These are phyloP conservation scores for Pleurotus giganteus DNA, from an alignment of 768 basidiomycete species.

Conservation along the genomic window DNA sequence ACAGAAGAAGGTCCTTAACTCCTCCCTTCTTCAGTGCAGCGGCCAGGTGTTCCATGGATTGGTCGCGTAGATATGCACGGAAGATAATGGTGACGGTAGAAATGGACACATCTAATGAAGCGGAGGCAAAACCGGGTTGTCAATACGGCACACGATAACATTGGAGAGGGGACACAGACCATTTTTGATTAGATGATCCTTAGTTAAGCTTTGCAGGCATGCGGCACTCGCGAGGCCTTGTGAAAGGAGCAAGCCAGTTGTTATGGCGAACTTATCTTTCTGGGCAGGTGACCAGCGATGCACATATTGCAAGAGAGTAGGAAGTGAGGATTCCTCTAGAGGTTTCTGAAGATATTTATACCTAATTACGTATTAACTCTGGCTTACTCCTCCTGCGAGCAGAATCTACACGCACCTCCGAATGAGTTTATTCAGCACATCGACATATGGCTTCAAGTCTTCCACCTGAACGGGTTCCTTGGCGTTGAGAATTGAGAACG, in stretches of 20 bases:
- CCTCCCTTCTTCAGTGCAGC: constrained; percentile 79
- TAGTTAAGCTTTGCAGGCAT: constrained; percentile 80
- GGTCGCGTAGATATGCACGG: constrained; percentile 76
- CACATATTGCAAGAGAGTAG: constrained; percentile 83
- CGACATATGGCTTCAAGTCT: constrained; percentile 90
- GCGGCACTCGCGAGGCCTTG: constrained; percentile 78
- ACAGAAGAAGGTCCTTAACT: constrained; percentile 79
- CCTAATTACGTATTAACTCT: constrained; percentile 37
- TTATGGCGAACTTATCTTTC: constrained; percentile 80
- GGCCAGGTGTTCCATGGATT: constrained; percentile 89
- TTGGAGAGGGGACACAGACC: constrained; percentile 42
- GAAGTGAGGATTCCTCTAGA: constrained; percentile 82
- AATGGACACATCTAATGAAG: constrained; percentile 68
- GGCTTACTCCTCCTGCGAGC: constrained; percentile 11
- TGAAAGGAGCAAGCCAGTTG: constrained; percentile 79
- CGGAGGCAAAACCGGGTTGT: constrained; percentile 6
- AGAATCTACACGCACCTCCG: constrained; percentile 58
- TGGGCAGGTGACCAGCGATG: constrained; percentile 78
- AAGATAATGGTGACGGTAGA: constrained; percentile 76
- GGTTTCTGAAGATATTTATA: constrained; percentile 99
- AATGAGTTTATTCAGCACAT: constrained; percentile 94
- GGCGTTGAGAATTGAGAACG: constrained; percentile 86
- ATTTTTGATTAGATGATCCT: constrained; percentile 96
- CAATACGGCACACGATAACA: background rate
- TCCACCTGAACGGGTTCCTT: constrained; percentile 75